Conservation (phyloP, 2,329 filamentous ascomycete genomes). For the Emergomyces orientalis region DNA sequence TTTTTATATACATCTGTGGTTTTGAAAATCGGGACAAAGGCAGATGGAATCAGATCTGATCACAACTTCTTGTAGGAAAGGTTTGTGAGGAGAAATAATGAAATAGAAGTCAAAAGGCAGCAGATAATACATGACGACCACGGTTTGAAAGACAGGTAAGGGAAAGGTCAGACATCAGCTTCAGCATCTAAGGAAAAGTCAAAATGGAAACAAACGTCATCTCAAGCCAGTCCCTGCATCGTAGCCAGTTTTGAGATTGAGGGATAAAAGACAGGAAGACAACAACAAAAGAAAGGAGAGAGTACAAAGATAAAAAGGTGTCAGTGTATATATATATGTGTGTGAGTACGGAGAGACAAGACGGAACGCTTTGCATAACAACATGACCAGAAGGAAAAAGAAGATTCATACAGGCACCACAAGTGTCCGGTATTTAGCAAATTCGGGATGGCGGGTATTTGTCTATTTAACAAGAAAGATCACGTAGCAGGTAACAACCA, state of each 20-base stretch:
- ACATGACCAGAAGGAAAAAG: neutral
- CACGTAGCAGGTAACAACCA: neutral
- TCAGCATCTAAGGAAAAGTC: neutral
- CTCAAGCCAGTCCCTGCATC: neutral
- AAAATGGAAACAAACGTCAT: neutral
- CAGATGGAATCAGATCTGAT: neutral
- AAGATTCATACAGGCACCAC: neutral
- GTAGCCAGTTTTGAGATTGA: neutral
- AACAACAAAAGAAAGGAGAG: constrained; percentile 6
- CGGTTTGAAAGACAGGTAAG: neutral
- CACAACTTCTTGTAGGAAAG: neutral
- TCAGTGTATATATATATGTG: neutral
- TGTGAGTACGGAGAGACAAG: neutral
- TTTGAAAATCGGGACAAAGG: neutral
- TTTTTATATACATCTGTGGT: neutral
- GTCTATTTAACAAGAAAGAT: neutral
- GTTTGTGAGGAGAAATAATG: neutral
- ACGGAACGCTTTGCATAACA: neutral
- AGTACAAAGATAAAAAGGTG: constrained; percentile 9
- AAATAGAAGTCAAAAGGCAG: neutral
- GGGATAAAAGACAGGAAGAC: constrained; percentile 1
- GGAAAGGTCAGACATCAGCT: neutral
- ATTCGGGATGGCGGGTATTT: neutral
- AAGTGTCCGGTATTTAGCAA: neutral
- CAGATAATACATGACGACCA: neutral